Conservation (phyloP, 306 rosid genomes). For the Canavalia gladiata region DNA sequence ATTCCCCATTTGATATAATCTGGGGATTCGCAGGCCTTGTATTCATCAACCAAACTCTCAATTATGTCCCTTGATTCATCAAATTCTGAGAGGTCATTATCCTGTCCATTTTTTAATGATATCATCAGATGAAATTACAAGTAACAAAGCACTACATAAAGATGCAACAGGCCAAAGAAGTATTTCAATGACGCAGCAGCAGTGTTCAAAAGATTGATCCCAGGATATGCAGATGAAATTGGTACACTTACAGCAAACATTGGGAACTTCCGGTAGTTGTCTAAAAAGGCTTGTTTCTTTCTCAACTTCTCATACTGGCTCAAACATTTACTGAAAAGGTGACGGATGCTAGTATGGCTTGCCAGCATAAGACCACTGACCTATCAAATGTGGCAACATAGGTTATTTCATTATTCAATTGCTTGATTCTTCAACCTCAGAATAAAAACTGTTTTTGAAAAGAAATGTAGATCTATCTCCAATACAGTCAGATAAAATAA, state of each 20-base stretch:
- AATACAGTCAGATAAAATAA: constrained; percentile 32
- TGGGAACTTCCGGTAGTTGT: constrained; percentile 96
- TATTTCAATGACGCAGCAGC: not conserved
- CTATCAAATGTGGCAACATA: constrained; percentile 59
- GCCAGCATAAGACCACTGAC: constrained; percentile 99
- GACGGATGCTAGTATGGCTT: constrained; percentile 97
- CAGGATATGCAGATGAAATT: constrained; percentile 25
- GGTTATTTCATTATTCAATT: constrained; percentile 41
- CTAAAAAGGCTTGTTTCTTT: constrained; percentile 99
- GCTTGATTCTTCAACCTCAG: constrained; percentile 7
- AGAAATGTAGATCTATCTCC: not conserved
- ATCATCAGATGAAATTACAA: constrained; percentile 43
- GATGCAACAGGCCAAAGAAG: constrained; percentile 31
- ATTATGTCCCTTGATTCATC: constrained; percentile 97
- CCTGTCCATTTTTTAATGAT: constrained; percentile 66
- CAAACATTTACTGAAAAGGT: constrained; percentile 96
- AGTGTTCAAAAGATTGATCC: constrained; percentile 16
- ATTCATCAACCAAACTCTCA: constrained; percentile 96
- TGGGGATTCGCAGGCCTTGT: constrained; percentile 98
- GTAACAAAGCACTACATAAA: constrained; percentile 31
- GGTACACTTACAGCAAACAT: constrained; percentile 92
- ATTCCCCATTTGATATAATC: constrained; percentile 99
- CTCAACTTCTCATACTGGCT: constrained; percentile 95
- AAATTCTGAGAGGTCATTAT: constrained; percentile 98
- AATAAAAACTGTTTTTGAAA: not conserved